Evolutionary conservation across 2,329 filamentous ascomycete species (phyloP).

Genomic region (Trichophyton schoenleinii): DNA sequence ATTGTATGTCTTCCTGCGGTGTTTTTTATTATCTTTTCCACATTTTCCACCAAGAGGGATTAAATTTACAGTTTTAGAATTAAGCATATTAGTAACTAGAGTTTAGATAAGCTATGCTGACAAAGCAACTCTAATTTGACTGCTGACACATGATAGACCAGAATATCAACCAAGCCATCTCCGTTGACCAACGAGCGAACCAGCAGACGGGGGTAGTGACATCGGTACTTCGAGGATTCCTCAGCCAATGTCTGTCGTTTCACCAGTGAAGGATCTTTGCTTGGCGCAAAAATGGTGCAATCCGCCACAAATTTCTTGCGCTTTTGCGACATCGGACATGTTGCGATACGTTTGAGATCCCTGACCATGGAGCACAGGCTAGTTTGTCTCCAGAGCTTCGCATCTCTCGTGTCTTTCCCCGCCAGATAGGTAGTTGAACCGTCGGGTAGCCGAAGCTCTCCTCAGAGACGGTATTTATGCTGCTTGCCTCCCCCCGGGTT

Average conservation of each 20-base stretch:
- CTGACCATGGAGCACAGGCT: not conserved
- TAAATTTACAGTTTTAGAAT: not conserved
- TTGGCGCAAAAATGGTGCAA: not conserved
- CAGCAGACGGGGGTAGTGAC: too few species aligned
- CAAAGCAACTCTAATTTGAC: not conserved
- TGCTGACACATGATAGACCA: not conserved
- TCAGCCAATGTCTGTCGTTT: not conserved
- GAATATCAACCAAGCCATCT: too few species aligned
- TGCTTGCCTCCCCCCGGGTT: not conserved
- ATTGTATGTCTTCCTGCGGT: too few species aligned
- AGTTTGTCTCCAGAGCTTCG: not conserved
- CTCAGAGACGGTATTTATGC: not conserved
- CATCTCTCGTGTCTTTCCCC: not conserved
- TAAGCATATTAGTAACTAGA: not conserved
- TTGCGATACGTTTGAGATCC: not conserved
- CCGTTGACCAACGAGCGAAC: too few species aligned
- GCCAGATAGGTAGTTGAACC: not conserved
- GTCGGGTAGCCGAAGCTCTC: not conserved
- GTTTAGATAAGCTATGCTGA: not conserved
- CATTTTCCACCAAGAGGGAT: not conserved
- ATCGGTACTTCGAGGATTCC: not conserved
- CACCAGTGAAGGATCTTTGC: not conserved
- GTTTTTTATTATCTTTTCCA: not conserved
- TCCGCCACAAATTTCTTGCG: not conserved
- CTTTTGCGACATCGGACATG: not conserved